Evolutionary conservation across 495 filamentous ascomycete genomes (phyloP).

Genomic region (Ascobolus immersus): DNA sequence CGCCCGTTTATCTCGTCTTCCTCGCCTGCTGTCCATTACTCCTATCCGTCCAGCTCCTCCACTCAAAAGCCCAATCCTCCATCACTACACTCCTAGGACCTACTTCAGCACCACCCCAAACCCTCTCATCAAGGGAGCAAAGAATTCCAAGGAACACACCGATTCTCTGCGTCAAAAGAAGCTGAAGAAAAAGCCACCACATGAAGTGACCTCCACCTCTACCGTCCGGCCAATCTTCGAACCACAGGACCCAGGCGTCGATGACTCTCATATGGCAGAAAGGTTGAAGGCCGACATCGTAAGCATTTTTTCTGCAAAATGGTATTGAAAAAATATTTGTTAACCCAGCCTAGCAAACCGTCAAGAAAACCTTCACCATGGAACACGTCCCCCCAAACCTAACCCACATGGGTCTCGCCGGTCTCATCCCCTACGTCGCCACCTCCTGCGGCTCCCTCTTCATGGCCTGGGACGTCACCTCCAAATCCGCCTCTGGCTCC

Average conservation of each 20-base stretch:
- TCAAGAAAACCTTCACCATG: conserved; percentile 74
- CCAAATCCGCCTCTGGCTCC: conserved; percentile 28
- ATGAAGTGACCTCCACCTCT: conserved; percentile 31
- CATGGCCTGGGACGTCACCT: conserved; percentile 57
- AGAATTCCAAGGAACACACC: no score
- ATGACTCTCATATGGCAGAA: conserved; percentile 36
- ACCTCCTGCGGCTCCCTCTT: conserved; percentile 74
- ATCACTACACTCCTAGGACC: no score
- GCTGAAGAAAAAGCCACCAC: conserved; percentile 14
- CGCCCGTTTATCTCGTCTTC: no score
- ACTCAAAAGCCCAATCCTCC: no score
- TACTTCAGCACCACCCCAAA: no score
- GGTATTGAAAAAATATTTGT: not conserved
- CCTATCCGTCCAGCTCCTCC: no score
- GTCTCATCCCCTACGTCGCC: conserved; percentile 68
- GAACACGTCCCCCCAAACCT: conserved; percentile 53
- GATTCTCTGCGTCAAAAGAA: not conserved
- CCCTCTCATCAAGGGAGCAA: no score
- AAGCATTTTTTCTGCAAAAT: conserved; percentile 15
- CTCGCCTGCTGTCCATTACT: no score
- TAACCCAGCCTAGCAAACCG: conserved; percentile 30
- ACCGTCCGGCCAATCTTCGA: conserved; percentile 30
- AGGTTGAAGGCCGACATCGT: conserved; percentile 53
- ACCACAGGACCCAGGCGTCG: conserved; percentile 15
- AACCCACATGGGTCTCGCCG: conserved; percentile 59